A percentile compares a stretch with the other conserved stretches of the same genome.
Conservation (phyloP, 2,329 filamentous ascomycete species). For the Colletotrichum graminicola region DNA sequence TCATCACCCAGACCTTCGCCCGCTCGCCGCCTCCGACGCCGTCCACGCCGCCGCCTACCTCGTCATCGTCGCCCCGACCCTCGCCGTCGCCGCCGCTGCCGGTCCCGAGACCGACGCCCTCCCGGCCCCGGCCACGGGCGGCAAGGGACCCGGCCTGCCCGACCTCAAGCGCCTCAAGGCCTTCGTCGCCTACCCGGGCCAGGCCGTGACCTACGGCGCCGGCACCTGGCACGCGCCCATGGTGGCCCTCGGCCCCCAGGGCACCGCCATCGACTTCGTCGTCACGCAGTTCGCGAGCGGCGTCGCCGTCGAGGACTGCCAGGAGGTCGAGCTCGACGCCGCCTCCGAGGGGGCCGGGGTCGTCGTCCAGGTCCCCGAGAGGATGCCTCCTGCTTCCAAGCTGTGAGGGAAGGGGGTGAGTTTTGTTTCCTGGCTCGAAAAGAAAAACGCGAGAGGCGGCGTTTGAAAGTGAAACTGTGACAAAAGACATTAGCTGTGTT, state of each 20-base stretch:
- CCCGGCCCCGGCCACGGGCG: constrained; percentile 48
- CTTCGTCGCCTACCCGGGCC: constrained; percentile 81
- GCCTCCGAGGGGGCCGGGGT: constrained; percentile 56
- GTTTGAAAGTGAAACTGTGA: neutral
- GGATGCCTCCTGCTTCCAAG: constrained; percentile 33
- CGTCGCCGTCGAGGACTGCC: constrained; percentile 85
- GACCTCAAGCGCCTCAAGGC: constrained; percentile 78
- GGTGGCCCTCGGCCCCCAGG: constrained; percentile 78
- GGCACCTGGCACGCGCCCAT: constrained; percentile 98
- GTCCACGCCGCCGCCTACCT: constrained; percentile 70
- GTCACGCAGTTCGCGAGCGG: constrained; percentile 92
- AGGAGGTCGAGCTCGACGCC: constrained; percentile 72
- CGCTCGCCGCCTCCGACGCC: constrained; percentile 65
- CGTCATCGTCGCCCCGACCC: constrained; percentile 87
- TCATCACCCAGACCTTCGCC: constrained; percentile 92
- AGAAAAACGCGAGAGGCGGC: too few relatives aligned
- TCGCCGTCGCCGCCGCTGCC: constrained; percentile 54
- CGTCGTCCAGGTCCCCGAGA: constrained; percentile 51
- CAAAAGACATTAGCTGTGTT: neutral
- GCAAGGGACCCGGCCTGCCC: constrained; percentile 71
- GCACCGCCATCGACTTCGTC: constrained; percentile 81
- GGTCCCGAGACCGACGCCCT: constrained; percentile 53
- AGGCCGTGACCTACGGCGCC: constrained; percentile 91
- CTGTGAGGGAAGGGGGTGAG: constrained; percentile 15
- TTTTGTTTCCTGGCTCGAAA: neutral